phyloP scores from a whole-genome alignment of 1,284 basidiomycete genomes.

The Singerocomus rubriflavus region DNA sequence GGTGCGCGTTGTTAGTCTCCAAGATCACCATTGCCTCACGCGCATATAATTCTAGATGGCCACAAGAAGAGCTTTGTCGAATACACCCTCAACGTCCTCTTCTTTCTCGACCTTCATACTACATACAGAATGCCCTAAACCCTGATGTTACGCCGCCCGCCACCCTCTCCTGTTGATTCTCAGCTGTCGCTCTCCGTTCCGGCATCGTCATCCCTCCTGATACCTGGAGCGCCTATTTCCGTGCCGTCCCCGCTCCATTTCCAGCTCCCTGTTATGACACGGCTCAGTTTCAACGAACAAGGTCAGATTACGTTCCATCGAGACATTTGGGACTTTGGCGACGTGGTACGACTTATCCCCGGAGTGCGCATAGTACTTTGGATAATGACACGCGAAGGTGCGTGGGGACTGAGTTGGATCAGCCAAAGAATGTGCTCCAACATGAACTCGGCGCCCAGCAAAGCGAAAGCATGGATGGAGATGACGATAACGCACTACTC shows the following conservation, averaged over 20 bases:
- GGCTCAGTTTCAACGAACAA: constrained; percentile 71
- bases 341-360: constrained; percentile 64
- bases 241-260: constrained; percentile 70
- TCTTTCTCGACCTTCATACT: constrained; percentile 47
- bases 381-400: constrained; percentile 59
- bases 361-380: constrained; percentile 64
- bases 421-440: constrained; percentile 19
- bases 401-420: constrained; percentile 49
- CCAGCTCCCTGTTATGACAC: constrained; percentile 62
- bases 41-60: constrained; percentile 47
- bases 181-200: constrained; percentile 24
- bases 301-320: constrained; percentile 69
- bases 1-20: constrained; percentile 43
- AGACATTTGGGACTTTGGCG: constrained; percentile 73
- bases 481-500: constrained; percentile 15
- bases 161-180: constrained; percentile 31
- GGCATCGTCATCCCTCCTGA: constrained; percentile 42
- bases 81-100: constrained; percentile 57
- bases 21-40: not conserved
- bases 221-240: constrained; percentile 52
- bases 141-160: constrained; percentile 35
- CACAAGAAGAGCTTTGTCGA: constrained; percentile 69
- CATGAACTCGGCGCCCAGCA: constrained; percentile 1
- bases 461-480: not conserved
- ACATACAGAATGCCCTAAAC: constrained; percentile 24